Conservation (phyloP, 2,329 filamentous ascomycete genomes). For the Penicillium glabrum region DNA sequence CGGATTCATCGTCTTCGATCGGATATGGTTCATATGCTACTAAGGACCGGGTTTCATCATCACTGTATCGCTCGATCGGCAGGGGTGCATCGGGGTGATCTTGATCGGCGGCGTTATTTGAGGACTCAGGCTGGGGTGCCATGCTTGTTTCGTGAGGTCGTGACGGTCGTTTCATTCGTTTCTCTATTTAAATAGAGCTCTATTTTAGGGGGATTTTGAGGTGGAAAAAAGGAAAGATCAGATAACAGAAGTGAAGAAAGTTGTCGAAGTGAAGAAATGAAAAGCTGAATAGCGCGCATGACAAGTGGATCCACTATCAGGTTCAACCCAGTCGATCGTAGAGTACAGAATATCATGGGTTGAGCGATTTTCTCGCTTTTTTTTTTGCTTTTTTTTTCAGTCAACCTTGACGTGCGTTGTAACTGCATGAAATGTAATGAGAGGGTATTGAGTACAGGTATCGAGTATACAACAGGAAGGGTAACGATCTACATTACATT, state of each 20-base stretch:
- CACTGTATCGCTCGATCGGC: slow-evolving; percentile 9
- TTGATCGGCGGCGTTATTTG: not conserved
- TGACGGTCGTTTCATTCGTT: not conserved
- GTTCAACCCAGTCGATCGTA: not conserved
- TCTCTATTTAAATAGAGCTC: not conserved
- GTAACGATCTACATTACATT: not conserved
- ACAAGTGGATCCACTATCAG: not conserved
- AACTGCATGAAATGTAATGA: not conserved
- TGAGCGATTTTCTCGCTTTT: too few relatives aligned
- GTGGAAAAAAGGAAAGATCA: not conserved
- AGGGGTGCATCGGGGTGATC: slow-evolving; percentile 18
- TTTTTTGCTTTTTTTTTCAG: too few relatives aligned
- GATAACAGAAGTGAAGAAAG: too few relatives aligned
- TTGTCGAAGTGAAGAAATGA: not conserved
- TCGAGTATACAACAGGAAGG: too few relatives aligned
- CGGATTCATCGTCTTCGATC: slow-evolving; percentile 9
- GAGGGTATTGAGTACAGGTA: not conserved
- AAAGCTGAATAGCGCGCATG: not conserved
- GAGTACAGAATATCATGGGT: not conserved
- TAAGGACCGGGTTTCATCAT: slow-evolving; percentile 11
- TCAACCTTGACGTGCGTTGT: too few relatives aligned
- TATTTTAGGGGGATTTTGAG: not conserved
- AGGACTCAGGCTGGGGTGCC: not conserved
- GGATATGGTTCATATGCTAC: slow-evolving; percentile 19
- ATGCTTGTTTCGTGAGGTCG: not conserved